Evolutionary conservation across 352 stramenopile genomes (phyloP), one percentile per base, ranked within the genome.

Genomic region (Phytopythium ostracodes): DNA sequence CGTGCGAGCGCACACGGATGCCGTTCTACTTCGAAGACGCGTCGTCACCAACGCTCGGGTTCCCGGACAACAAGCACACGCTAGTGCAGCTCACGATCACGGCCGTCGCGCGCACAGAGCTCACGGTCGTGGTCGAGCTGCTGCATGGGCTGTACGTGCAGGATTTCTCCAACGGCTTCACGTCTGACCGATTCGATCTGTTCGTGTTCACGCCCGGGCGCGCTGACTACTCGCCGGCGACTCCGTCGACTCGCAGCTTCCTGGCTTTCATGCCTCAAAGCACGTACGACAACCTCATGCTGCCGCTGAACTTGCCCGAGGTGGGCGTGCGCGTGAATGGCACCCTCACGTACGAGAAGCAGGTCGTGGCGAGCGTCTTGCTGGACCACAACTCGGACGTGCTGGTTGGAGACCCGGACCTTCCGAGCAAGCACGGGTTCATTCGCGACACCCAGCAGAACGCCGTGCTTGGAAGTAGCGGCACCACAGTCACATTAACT

Each of bases 21-120:
- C 92, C 94, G 1, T 85, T 85, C 44, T 98, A 87, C 65, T 98
- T 99, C 64, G 72, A 88, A 25, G 73, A 87, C 46, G 82, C 76
- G 24, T 54, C 29, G 20, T 50, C 59, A 1, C 49, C 55, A 22
- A 76, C 96, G 36, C 68, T 84, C 47, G 93, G 96, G 10, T 98
- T 88, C 61, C 87, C 88, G 2, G 96, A 99, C 65, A 96, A 98
- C 71, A 99, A 98, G 68, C 96, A 99, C 73, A 79, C 78, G 0
- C 84, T 96, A 40, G 64, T 99, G 15, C 95, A 98, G 69, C 87
- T 98, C 51, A 89, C 79, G 46, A 77, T 99, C 38, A 67, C 79
- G 22, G 88, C 91, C 0, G 60, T 98, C 8, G 80, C 81, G 40
- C 65, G 82, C 35, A 79, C 92, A 0, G 77, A 98, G 43, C 44